phyloP scores from a whole-genome alignment of 805 yeast species.

The Myxozyma sirexii region DNA sequence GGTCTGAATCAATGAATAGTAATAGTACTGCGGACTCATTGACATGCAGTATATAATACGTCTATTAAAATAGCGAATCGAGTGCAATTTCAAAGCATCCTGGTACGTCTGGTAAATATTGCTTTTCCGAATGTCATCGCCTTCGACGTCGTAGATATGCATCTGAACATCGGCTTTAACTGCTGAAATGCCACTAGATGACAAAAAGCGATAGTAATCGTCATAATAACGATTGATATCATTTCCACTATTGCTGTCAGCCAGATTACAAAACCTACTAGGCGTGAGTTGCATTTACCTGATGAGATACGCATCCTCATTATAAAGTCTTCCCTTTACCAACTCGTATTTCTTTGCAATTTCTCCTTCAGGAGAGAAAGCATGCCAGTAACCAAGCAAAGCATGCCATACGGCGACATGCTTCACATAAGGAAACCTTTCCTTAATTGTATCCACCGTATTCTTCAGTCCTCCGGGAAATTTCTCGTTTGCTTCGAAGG shows the following conservation, averaged over 20 bases:
- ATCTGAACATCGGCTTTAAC: constrained; percentile 40
- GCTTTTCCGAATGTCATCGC: constrained; percentile 30
- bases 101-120: constrained; percentile 35
- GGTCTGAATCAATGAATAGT: constrained; percentile 19
- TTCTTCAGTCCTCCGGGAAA: constrained; percentile 41
- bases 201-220: constrained; percentile 38
- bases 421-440: constrained; percentile 35
- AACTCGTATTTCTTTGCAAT: constrained; percentile 33
- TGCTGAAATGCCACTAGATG: constrained; percentile 36
- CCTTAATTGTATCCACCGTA: constrained; percentile 34
- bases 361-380: constrained; percentile 36
- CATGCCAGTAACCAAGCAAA: constrained; percentile 42
- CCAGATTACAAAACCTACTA: neutral
- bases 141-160: constrained; percentile 37
- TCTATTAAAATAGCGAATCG: constrained; percentile 35
- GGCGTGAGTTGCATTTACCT: neutral
- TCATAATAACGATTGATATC: constrained; percentile 36
- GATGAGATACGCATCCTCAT: constrained; percentile 19
- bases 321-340: constrained; percentile 15
- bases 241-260: constrained; percentile 12
- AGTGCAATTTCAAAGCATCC: constrained; percentile 35
- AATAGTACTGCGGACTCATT: constrained; percentile 37
- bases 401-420: constrained; percentile 44
- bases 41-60: constrained; percentile 41
- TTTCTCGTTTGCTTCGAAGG: constrained; percentile 36